A percentile compares a stretch with the other conserved stretches of the same genome.
Conservation (phyloP, 2,329 filamentous ascomycete genomes). For the Aureobasidium sp. region DNA sequence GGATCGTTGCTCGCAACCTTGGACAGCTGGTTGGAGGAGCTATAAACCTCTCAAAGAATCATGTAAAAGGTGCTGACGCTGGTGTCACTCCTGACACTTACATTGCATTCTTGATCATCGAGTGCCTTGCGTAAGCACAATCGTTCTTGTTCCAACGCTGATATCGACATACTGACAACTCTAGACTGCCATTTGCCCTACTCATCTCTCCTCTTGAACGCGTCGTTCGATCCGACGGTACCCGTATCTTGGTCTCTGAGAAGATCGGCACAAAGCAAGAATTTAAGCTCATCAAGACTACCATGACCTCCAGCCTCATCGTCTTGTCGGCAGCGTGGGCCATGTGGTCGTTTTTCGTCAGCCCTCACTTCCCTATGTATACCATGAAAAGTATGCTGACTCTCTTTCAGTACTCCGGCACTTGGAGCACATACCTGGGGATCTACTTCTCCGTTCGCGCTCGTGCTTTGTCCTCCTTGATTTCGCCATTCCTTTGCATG, state of each 20-base stretch:
- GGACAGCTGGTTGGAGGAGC: conserved; percentile 10
- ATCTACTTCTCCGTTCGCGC: conserved; percentile 11
- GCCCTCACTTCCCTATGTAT: neutral
- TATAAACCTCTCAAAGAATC: conserved; percentile 12
- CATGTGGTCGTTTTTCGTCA: conserved; percentile 8
- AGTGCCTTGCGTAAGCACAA: conserved; percentile 29
- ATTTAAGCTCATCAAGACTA: conserved; percentile 10
- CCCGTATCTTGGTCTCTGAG: conserved; percentile 8
- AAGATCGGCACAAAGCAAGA: conserved; percentile 6
- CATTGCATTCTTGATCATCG: conserved; percentile 40
- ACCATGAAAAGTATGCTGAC: neutral
- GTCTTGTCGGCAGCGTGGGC: neutral
- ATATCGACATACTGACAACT: neutral
- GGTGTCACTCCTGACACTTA: conserved; percentile 35
- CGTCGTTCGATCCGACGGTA: conserved; percentile 38
- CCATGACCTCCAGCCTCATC: conserved; percentile 2
- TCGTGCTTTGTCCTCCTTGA: conserved; percentile 4
- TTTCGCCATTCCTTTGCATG: conserved; percentile 12
- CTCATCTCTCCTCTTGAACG: conserved; percentile 38
- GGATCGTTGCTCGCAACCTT: conserved; percentile 10
- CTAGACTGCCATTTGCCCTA: conserved; percentile 34
- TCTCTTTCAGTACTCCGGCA: neutral
- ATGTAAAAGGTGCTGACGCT: neutral
- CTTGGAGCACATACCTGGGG: conserved; percentile 7
- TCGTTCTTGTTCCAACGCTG: neutral